Percentiles rank a stretch among this genome's conserved stretches.
Evolutionary conservation across 345 rosid species (phyloP).

Genomic region (Jatropha curcas): DNA sequence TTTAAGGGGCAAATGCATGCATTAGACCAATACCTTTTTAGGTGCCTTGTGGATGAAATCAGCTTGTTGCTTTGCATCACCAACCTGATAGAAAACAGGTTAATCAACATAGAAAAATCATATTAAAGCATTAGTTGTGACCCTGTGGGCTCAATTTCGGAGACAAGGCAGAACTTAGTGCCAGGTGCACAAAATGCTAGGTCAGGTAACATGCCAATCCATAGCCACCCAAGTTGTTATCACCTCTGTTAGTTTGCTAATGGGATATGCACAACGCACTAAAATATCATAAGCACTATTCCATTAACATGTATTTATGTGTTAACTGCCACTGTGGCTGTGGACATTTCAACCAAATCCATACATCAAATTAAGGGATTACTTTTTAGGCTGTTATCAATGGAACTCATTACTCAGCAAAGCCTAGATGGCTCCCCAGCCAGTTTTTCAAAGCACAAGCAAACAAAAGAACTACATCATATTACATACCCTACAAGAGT

Average conservation of each 20-base stretch:
- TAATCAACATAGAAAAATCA: not conserved
- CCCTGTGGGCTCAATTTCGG: not conserved
- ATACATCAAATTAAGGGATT: not conserved
- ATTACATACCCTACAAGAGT: slow-evolving; percentile 58
- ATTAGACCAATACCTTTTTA: slow-evolving; percentile 54
- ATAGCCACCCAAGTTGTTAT: not conserved
- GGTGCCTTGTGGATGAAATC: slow-evolving; percentile 77
- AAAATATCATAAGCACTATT: not conserved
- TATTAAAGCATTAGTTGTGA: not conserved
- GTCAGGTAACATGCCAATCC: not conserved
- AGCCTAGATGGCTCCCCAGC: no score
- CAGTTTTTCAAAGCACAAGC: no score
- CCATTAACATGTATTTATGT: not conserved
- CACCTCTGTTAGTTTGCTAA: not conserved
- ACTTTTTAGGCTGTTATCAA: not conserved
- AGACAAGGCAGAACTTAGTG: slow-evolving; percentile 1
- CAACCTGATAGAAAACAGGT: slow-evolving; percentile 47
- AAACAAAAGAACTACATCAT: slow-evolving; percentile 10
- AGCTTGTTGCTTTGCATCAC: slow-evolving; percentile 53
- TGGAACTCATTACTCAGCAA: not conserved
- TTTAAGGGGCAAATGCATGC: not conserved
- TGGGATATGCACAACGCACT: not conserved
- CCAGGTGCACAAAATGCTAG: not conserved
- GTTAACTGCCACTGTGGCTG: not conserved
- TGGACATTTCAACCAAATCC: not conserved